Conservation (phyloP, 345 rosid genomes). For the Zanthoxylum bungeanum region DNA sequence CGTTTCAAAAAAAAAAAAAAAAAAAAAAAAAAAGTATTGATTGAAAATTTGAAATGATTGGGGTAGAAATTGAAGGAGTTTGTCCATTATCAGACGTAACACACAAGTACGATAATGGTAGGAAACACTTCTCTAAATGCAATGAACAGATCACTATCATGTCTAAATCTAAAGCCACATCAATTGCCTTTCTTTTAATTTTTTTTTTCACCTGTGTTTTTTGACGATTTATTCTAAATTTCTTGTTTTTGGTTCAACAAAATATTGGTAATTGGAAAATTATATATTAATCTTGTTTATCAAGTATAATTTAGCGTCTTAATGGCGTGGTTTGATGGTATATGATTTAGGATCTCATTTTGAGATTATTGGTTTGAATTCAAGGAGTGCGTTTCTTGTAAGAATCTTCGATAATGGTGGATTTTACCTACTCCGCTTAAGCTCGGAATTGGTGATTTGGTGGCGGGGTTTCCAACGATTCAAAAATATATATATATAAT, state of each 20-base stretch:
- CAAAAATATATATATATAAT: no score
- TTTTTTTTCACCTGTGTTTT: background rate
- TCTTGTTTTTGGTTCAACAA: background rate
- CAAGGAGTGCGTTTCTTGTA: no score
- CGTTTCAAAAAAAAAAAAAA: no score
- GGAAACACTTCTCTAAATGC: constrained; percentile 21
- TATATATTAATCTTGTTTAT: background rate
- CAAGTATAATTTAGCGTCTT: constrained; percentile 17
- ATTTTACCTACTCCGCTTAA: no score
- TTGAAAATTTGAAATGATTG: background rate
- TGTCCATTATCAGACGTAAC: constrained; percentile 2
- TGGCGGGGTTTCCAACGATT: no score
- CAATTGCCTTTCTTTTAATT: background rate
- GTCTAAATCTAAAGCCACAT: constrained; percentile 10
- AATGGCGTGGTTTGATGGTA: no score
- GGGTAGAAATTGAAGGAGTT: background rate
- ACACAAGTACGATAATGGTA: constrained; percentile 8
- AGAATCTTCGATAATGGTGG: no score
- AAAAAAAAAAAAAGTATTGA: background rate
- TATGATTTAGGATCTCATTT: no score
- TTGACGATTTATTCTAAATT: constrained; percentile 10
- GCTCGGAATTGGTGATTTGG: no score
- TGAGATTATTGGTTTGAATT: no score
- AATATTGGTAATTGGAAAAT: constrained; percentile 13
- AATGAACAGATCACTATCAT: constrained; percentile 8